phyloP scores from a whole-genome alignment of 306 rosid species.

The cucumber (Cucumis sativus) region DNA sequence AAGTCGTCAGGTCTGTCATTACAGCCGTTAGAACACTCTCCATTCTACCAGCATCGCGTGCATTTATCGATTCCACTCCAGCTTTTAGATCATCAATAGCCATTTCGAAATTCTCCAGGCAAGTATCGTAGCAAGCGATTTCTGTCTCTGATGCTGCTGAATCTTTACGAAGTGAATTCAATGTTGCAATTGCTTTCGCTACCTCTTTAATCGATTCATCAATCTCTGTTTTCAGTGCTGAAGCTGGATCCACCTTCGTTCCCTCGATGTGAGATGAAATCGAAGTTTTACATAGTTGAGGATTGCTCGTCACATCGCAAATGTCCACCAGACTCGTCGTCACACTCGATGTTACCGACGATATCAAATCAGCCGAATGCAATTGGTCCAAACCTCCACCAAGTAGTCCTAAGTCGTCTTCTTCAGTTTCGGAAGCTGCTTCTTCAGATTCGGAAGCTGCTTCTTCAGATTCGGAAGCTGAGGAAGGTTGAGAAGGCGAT shows the following conservation, averaged over 20 bases:
- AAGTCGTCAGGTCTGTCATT: neutral
- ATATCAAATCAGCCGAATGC: neutral
- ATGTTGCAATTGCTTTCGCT: neutral
- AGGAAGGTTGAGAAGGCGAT: neutral
- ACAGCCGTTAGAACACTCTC: neutral
- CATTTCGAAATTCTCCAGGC: neutral
- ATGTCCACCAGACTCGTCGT: neutral
- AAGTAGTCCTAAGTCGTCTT: neutral
- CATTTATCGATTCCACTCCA: neutral
- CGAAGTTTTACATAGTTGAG: neutral
- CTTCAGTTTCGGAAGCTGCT: neutral
- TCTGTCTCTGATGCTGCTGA: neutral
- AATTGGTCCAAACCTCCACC: too few species aligned
- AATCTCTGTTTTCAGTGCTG: neutral
- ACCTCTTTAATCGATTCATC: neutral
- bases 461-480: neutral
- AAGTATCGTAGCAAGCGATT: neutral
- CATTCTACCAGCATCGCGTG: neutral
- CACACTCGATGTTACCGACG: neutral
- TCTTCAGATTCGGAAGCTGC: neutral
- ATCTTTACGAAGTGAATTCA: neutral
- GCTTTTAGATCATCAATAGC: neutral
- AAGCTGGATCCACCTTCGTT: neutral
- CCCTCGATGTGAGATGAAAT: neutral
- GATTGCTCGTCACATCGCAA: constrained; percentile 5